A percentile compares a stretch with the other conserved stretches of the same genome.
Conservation (phyloP, 1,284 basidiomycete genomes). For the Xerocomus amazonicus region DNA sequence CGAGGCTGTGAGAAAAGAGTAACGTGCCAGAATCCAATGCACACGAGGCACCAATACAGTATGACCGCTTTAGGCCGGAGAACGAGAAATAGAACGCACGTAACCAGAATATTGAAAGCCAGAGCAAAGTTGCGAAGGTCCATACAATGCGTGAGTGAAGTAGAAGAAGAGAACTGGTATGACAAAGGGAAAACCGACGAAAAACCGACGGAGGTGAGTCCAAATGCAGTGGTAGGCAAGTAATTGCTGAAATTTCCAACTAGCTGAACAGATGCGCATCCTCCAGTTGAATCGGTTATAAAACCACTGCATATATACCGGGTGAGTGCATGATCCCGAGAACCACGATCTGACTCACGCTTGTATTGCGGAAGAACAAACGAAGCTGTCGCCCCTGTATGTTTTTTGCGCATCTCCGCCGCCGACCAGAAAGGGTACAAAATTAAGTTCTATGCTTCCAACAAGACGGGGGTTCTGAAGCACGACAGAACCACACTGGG, state of each 20-base stretch:
- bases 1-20: constrained; percentile 77
- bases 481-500: constrained; percentile 63
- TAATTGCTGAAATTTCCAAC: constrained; percentile 72
- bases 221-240: constrained; percentile 55
- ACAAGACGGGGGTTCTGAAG: constrained; percentile 76
- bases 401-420: constrained; percentile 69
- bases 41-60: constrained; percentile 74
- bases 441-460: constrained; percentile 64
- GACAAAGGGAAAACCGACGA: constrained; percentile 69
- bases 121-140: constrained; percentile 70
- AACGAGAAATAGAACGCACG: constrained; percentile 65
- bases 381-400: constrained; percentile 82
- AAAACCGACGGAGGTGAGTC: constrained; percentile 71
- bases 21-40: constrained; percentile 87
- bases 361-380: constrained; percentile 84
- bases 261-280: constrained; percentile 72
- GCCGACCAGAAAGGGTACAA: constrained; percentile 77
- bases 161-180: constrained; percentile 46
- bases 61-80: constrained; percentile 72
- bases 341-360: constrained; percentile 46
- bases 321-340: constrained; percentile 4
- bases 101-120: constrained; percentile 68
- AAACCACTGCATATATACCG: constrained; percentile 50
- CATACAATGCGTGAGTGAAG: constrained; percentile 57
- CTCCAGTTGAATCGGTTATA: constrained; percentile 62